Evolutionary conservation across 345 rosid genomes (phyloP), one percentile per base, ranked within the genome.

Genomic region (Gynandropsis gynandra): DNA sequence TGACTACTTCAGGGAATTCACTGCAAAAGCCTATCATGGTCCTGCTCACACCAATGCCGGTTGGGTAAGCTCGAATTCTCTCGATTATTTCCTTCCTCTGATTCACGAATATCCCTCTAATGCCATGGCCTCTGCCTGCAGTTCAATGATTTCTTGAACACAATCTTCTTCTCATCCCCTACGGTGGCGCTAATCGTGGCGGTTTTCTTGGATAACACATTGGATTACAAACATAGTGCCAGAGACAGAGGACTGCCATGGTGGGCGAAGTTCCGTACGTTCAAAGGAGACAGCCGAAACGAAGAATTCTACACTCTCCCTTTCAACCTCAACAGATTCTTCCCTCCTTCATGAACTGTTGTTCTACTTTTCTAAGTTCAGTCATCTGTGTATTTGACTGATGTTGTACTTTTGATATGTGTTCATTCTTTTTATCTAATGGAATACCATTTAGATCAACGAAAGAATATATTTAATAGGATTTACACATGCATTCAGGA

Each of bases 221-320:
- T 92, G 1, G 98, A 92, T 16, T 81, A 81, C 70, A 88, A 85
- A 75, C 85, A 88, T 21, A 80, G 83, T 16, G 94, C 87, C 7
- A 76, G 64, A 64, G 99, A 93, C 21, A 72, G 97, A 59, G 99
- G 99, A 16, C 74, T 88, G 89, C 88, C 87, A 17, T 93, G 99
- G 97, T 93, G 99, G 97, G 90, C 64, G 27, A 85, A 80, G 55
- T 85, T 92, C 71, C 66, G 90, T 50, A 72, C 97, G 16, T 88
- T 92, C 44, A 81, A 88, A 67, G 94, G 94, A 50, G 95, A 85
- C 73, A 69, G 80, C 63, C 66, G 97, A 42, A 93, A 83, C 50
- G 95, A 87, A 27, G 97, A 93, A 59, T 93, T 93, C 66, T 93
- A 93, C 71, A 78, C 95, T 4, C 99, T 93, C 47, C 97, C 94